Evolutionary conservation across 1,284 basidiomycete species (phyloP), one percentile per base, ranked within the genome.

Genomic region (Marasmius oreades): DNA sequence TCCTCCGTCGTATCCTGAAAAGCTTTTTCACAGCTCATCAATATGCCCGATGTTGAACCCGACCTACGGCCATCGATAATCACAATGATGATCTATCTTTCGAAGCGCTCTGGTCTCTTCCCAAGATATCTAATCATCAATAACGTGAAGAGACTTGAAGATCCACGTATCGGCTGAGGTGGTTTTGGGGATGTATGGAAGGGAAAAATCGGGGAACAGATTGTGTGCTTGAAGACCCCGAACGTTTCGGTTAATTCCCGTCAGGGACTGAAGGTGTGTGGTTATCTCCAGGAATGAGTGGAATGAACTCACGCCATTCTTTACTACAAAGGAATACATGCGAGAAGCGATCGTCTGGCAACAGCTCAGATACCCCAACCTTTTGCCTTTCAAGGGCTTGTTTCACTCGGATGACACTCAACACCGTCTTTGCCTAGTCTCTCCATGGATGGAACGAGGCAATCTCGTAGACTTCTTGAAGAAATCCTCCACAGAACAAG

Each of bases 391-490:
- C 26, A 26, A 33, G 5, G 47, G 47, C 5, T 11, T 50, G n/a
- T 50, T 33, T 20, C 33, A 50, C n/a, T 26, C 33, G 4, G 47
- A 50, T 16, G 26, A 50, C 6, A 7, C 1, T 33, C 47, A 26
- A 50, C 16, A 50, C 23, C 47, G 33, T 24, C 31, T 50, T 2
- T 50, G 47, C 42, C n/a, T 53, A 10, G 34, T 50, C 72, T 11
- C 69, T 23, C 47, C 67, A 2, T 76, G 69, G 63, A 71, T 71
- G 65, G 62, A 62, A 28, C 66, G 70, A 45, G 74, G 75, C 5
- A 68, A 70, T 53, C 57, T 77, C 31, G 60, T 55, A 14, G 28
- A 58, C 3, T 67, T 66, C 60, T 58, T 77, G 28, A 55, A 46
- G 18, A 37, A 23, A 8, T 45, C 55, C 26, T 50, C 66, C 3